These are phyloP conservation scores for Vaccinium vitisidaea DNA, from an alignment of 148 eudicot species.

Conservation along the genomic window DNA sequence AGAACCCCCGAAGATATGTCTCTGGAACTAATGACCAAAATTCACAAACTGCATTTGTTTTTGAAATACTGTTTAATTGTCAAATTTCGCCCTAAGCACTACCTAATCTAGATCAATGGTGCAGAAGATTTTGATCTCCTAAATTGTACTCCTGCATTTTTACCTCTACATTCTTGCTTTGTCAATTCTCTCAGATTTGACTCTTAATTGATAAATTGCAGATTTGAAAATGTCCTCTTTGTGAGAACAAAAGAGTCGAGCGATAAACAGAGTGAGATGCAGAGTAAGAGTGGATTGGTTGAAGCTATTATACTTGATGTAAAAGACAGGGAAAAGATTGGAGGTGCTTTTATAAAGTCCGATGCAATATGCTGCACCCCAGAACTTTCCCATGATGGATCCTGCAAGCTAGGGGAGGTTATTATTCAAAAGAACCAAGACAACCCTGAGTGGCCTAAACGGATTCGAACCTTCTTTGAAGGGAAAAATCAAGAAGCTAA, in stretches of 20 bases:
- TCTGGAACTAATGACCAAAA: slow-evolving; percentile 5
- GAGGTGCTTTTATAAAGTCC: slow-evolving; percentile 63
- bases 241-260: slow-evolving; percentile 69
- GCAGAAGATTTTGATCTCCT: slow-evolving; percentile 6
- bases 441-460: slow-evolving; percentile 68
- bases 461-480: slow-evolving; percentile 63
- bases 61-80: background rate
- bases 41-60: background rate
- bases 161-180: slow-evolving; percentile 7
- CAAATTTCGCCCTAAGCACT: background rate
- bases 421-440: slow-evolving; percentile 58
- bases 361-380: slow-evolving; percentile 78
- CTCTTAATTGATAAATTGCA: slow-evolving; percentile 26
- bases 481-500: slow-evolving; percentile 54
- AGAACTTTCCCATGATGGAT: slow-evolving; percentile 51
- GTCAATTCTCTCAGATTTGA: background rate
- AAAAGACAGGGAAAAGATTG: slow-evolving; percentile 83
- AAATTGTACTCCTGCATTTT: background rate
- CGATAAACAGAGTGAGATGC: slow-evolving; percentile 68
- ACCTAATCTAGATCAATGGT: background rate
- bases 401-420: slow-evolving; percentile 87
- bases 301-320: slow-evolving; percentile 93
- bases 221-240: slow-evolving; percentile 75
- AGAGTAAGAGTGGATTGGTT: slow-evolving; percentile 64
- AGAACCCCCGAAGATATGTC: background rate